phyloP scores from a whole-genome alignment of 305 asterid species.

The Fraxinus velutina region DNA sequence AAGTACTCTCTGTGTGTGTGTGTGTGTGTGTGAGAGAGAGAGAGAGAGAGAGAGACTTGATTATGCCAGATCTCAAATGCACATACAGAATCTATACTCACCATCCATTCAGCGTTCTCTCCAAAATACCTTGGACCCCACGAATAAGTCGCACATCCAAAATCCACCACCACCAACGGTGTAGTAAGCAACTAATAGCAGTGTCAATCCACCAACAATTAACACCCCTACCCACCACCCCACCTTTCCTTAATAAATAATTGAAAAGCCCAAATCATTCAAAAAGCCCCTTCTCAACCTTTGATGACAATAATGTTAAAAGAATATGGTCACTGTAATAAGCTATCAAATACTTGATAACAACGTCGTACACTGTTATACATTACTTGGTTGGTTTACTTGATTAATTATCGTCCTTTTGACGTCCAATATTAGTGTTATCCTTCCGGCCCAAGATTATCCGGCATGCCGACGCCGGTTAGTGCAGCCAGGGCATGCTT shows the following conservation, averaged over 20 bases:
- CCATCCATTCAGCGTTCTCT: slow-evolving; percentile 26
- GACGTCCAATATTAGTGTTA: neutral
- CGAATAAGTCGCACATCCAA: slow-evolving; percentile 22
- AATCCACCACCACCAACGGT: slow-evolving; percentile 30
- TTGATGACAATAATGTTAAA: slow-evolving; percentile 2
- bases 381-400: neutral
- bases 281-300: slow-evolving; percentile 35
- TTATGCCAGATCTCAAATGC: neutral
- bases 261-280: slow-evolving; percentile 30
- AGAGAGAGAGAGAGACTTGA: neutral
- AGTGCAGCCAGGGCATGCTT: slow-evolving; percentile 83
- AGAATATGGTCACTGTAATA: slow-evolving; percentile 23
- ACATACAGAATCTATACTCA: slow-evolving; percentile 31
- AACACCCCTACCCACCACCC: neutral
- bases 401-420: neutral
- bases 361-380: slow-evolving; percentile 10
- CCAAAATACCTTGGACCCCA: slow-evolving; percentile 31
- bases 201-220: slow-evolving; percentile 25
- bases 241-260: slow-evolving; percentile 20
- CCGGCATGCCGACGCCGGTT: slow-evolving; percentile 80
- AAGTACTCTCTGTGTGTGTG: neutral
- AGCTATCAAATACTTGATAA: slow-evolving; percentile 24
- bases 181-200: neutral
- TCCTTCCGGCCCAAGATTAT: neutral
- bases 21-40: neutral